These are phyloP conservation scores for Achaetomiella virescens DNA, from an alignment of 495 filamentous ascomycete genomes.

Conservation along the genomic window DNA sequence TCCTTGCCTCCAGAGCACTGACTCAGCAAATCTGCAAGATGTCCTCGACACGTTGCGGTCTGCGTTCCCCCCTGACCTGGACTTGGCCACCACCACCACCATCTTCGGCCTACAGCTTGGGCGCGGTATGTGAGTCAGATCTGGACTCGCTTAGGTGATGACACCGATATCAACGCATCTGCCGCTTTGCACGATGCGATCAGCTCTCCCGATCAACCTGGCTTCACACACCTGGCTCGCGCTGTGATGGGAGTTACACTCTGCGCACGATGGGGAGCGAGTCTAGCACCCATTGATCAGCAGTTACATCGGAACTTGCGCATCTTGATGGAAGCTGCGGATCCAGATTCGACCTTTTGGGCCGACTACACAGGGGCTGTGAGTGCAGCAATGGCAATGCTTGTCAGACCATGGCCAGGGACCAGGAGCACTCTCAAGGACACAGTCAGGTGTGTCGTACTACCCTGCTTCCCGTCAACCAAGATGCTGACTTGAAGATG, in stretches of 20 bases:
- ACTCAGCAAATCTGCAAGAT: slow-evolving; percentile 35
- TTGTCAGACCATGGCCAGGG: slow-evolving; percentile 33
- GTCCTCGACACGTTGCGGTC: slow-evolving; percentile 46
- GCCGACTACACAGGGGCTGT: slow-evolving; percentile 40
- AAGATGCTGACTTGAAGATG: background rate
- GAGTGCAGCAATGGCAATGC: slow-evolving; percentile 26
- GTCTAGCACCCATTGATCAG: slow-evolving; percentile 48
- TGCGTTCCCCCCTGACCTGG: slow-evolving; percentile 45
- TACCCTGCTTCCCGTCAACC: background rate
- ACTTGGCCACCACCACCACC: slow-evolving; percentile 44
- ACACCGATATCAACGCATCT: slow-evolving; percentile 50
- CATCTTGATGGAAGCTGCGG: slow-evolving; percentile 25
- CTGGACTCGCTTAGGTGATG: slow-evolving; percentile 42
- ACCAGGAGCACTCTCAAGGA: slow-evolving; percentile 15
- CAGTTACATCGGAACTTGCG: slow-evolving; percentile 35
- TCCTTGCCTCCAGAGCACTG: slow-evolving; percentile 15
- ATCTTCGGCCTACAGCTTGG: slow-evolving; percentile 39
- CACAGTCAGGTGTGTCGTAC: slow-evolving; percentile 28
- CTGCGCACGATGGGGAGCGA: slow-evolving; percentile 69
- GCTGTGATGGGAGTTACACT: slow-evolving; percentile 66
- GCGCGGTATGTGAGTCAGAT: slow-evolving; percentile 36
- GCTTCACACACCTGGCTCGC: slow-evolving; percentile 64
- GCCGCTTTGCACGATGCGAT: slow-evolving; percentile 68
- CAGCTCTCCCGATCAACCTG: slow-evolving; percentile 61
- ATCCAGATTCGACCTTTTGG: slow-evolving; percentile 37